A percentile compares a stretch with the other conserved stretches of the same genome.
Evolutionary conservation across 306 rosid species (phyloP).

Genomic region (Echinosophora koreensis): DNA sequence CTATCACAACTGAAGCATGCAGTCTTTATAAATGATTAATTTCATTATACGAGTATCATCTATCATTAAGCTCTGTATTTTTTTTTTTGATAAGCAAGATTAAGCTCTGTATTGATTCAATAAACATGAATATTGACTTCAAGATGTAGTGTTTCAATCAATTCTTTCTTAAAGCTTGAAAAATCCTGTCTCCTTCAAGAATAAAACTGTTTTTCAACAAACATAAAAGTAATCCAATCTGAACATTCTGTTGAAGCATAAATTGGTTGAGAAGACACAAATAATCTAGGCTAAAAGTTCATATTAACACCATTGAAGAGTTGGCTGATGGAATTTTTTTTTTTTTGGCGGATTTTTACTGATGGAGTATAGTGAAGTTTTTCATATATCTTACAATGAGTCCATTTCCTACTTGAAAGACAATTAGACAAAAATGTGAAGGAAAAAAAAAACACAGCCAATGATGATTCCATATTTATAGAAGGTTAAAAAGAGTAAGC

Average conservation of each 20-base stretch:
- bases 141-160: conserved; percentile 10
- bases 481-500: background rate
- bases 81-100: too few relatives aligned
- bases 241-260: background rate
- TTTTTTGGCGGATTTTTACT: background rate
- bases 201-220: background rate
- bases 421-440: background rate
- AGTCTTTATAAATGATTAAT: background rate
- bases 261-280: conserved; percentile 1
- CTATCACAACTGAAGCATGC: conserved; percentile 36
- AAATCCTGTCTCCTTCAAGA: background rate
- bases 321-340: background rate
- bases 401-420: conserved; percentile 4
- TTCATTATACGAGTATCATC: background rate
- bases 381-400: background rate
- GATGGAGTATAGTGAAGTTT: background rate
- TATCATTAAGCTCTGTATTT: background rate
- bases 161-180: conserved; percentile 6
- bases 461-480: background rate
- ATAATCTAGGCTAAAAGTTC: conserved; percentile 5
- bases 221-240: background rate
- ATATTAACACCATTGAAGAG: background rate
- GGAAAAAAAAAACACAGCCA: conserved; percentile 5
- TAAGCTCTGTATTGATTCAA: background rate
- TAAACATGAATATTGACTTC: background rate